Percentiles rank a stretch among this genome's conserved stretches.
Evolutionary conservation across 805 yeast species (phyloP).

Genomic region (Ogataea angusta): DNA sequence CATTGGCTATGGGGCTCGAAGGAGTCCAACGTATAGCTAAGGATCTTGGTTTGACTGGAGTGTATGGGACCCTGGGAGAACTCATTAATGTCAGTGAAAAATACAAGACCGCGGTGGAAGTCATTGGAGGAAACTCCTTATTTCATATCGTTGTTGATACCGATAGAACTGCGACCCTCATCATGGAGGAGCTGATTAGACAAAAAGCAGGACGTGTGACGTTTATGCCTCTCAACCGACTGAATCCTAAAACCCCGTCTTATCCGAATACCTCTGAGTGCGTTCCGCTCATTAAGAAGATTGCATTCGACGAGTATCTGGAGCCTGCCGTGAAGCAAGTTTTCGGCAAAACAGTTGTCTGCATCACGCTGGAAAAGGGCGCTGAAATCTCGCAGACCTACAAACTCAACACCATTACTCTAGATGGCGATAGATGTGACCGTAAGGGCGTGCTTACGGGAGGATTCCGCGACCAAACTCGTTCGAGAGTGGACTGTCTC

Average conservation of each 20-base stretch:
- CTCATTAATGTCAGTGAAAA: constrained; percentile 76
- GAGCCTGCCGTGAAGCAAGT: constrained; percentile 72
- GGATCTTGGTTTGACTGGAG: constrained; percentile 57
- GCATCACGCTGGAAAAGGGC: constrained; percentile 65
- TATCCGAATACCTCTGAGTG: constrained; percentile 67
- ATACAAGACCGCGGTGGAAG: constrained; percentile 83
- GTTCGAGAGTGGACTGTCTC: constrained; percentile 69
- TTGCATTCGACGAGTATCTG: constrained; percentile 56
- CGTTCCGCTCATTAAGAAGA: constrained; percentile 74
- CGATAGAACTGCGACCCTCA: constrained; percentile 74
- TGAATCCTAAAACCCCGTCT: constrained; percentile 39
- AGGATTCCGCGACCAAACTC: constrained; percentile 72
- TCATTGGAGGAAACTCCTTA: constrained; percentile 80
- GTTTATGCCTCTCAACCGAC: constrained; percentile 81
- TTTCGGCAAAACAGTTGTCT: constrained; percentile 78
- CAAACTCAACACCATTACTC: constrained; percentile 73
- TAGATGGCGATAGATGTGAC: constrained; percentile 90
- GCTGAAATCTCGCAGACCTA: constrained; percentile 58
- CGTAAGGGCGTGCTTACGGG: constrained; percentile 83
- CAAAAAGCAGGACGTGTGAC: constrained; percentile 82
- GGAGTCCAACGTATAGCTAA: constrained; percentile 63
- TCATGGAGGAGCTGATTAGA: constrained; percentile 73
- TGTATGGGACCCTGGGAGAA: constrained; percentile 84
- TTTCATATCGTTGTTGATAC: constrained; percentile 88
- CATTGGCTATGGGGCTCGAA: constrained; percentile 63